Evolutionary conservation across 1,284 basidiomycete species (phyloP).

Genomic region (Anthracocystis setariae): DNA sequence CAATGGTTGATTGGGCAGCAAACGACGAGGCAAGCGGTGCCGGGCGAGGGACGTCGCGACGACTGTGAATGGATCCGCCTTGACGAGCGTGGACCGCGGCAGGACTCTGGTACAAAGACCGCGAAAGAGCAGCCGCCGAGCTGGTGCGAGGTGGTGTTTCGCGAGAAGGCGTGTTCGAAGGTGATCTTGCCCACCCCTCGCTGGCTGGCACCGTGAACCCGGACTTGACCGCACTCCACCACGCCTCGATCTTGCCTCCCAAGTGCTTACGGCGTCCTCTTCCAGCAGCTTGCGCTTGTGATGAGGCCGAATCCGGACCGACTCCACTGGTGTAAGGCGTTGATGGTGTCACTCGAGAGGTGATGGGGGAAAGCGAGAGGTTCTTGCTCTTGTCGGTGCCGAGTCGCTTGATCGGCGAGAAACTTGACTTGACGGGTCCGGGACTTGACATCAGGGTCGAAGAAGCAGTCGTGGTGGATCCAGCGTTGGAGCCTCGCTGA

Average conservation of each 20-base stretch:
- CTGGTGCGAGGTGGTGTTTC: conserved; percentile 19
- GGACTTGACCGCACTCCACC: conserved; percentile 65
- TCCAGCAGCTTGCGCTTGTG: conserved; percentile 34
- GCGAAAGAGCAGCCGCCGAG: conserved; percentile 34
- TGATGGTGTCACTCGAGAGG: conserved; percentile 44
- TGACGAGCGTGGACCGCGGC: conserved; percentile 10
- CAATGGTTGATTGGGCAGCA: conserved; percentile 13
- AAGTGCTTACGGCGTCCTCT: conserved; percentile 50
- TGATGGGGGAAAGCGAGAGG: conserved; percentile 56
- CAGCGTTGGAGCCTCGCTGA: conserved; percentile 8
- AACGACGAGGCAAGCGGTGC: conserved; percentile 20
- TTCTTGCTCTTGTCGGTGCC: conserved; percentile 48
- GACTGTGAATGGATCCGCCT: conserved; percentile 13
- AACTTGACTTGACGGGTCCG: conserved; percentile 25
- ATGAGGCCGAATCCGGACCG: conserved; percentile 21
- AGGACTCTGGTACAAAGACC: conserved; percentile 32
- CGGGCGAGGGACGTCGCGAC: conserved; percentile 22
- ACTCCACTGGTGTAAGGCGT: conserved; percentile 33
- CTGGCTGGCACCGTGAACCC: conserved; percentile 47
- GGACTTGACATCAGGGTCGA: conserved; percentile 21
- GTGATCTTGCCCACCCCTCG: conserved; percentile 30
- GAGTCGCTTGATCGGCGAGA: conserved; percentile 41
- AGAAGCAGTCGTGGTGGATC: conserved; percentile 10
- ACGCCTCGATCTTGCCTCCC: conserved; percentile 63
- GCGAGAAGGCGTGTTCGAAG: conserved; percentile 14